Conservation (phyloP, 2,329 filamentous ascomycete genomes). For the Coniella vitis region DNA sequence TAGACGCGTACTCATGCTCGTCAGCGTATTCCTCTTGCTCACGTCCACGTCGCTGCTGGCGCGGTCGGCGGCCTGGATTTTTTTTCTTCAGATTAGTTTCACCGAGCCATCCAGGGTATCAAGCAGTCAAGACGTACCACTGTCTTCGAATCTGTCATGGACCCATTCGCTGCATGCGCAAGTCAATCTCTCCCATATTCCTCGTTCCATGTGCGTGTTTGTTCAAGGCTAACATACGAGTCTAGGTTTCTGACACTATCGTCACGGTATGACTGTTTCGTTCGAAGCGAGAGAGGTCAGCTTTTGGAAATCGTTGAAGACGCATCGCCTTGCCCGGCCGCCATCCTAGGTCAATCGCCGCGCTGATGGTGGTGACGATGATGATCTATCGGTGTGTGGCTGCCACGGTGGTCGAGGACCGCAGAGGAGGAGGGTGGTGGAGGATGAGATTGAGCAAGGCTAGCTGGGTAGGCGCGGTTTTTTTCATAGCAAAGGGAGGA, state of each 20-base stretch:
- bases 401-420: constrained; percentile 27
- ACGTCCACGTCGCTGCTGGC: constrained; percentile 16
- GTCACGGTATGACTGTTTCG: constrained; percentile 52
- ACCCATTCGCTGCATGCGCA: constrained; percentile 70
- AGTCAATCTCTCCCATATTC: constrained; percentile 20
- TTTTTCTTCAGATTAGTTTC: constrained; percentile 8
- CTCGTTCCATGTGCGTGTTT: neutral
- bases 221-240: constrained; percentile 43
- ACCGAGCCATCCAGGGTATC: neutral
- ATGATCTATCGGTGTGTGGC: constrained; percentile 19
- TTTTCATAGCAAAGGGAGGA: constrained; percentile 27
- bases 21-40: constrained; percentile 10
- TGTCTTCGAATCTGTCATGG: constrained; percentile 81
- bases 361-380: constrained; percentile 16
- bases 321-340: constrained; percentile 27
- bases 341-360: constrained; percentile 23
- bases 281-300: constrained; percentile 36
- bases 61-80: constrained; percentile 17
- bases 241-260: constrained; percentile 62
- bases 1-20: constrained; percentile 7
- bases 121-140: constrained; percentile 38
- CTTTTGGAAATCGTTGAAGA: constrained; percentile 28
- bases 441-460: neutral
- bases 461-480: constrained; percentile 4
- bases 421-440: constrained; percentile 17